Percentiles rank a stretch among this genome's conserved stretches.
These are phyloP conservation scores for Jackrogersella multiformis DNA, from an alignment of 495 filamentous ascomycete genomes.

Conservation along the genomic window DNA sequence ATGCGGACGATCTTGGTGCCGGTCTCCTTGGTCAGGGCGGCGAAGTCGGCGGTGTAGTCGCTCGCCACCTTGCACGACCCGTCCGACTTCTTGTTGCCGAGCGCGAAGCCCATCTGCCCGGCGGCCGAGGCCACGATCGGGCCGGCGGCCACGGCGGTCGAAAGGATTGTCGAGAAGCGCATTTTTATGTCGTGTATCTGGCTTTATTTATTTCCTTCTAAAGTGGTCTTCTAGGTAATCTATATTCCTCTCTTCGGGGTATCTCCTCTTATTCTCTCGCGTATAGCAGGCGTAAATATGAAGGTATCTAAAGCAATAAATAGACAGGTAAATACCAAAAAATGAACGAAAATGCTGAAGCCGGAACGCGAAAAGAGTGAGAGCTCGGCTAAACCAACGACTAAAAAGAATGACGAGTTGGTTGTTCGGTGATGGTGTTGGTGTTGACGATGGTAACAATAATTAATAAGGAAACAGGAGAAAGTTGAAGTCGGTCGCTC, in stretches of 20 bases:
- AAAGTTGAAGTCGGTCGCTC: constrained; percentile 11
- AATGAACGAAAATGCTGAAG: constrained; percentile 32
- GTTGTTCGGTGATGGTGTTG: constrained; percentile 16
- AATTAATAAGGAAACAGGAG: constrained; percentile 16
- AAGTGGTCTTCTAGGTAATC: constrained; percentile 7
- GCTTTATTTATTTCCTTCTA: neutral
- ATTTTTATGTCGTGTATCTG: too few species aligned
- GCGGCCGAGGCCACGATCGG: constrained; percentile 52
- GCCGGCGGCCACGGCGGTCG: constrained; percentile 49
- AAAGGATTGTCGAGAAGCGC: constrained; percentile 49
- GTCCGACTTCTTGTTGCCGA: constrained; percentile 64
- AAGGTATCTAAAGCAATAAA: too few species aligned
- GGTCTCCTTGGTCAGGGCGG: constrained; percentile 57
- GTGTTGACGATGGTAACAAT: constrained; percentile 7
- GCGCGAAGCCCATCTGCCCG: constrained; percentile 63
- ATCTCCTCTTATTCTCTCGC: too few species aligned
- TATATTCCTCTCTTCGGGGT: too few species aligned
- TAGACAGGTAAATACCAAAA: constrained; percentile 6
- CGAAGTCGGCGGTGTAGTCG: constrained; percentile 77
- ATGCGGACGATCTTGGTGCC: constrained; percentile 66
- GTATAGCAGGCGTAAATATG: neutral
- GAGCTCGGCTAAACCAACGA: constrained; percentile 9
- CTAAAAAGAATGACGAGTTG: constrained; percentile 32
- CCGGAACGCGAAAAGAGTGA: constrained; percentile 15
- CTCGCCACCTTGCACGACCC: constrained; percentile 68